Conservation (phyloP, 768 basidiomycete species). For the Exidia glandulosa region DNA sequence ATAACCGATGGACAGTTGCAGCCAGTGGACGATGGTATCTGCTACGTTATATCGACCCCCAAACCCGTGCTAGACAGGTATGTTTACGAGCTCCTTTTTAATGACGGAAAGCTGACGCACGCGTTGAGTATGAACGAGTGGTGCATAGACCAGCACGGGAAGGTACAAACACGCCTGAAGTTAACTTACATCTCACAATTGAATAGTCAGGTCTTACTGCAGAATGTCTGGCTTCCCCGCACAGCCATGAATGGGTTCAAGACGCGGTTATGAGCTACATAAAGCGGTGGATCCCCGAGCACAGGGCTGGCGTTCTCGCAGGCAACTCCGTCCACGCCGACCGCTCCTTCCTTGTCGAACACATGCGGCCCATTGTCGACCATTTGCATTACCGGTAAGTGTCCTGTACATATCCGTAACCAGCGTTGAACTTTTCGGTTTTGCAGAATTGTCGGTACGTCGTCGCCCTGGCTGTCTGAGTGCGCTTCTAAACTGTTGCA, state of each 20-base stretch:
- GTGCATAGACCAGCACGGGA: conserved; percentile 75
- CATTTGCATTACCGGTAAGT: conserved; percentile 71
- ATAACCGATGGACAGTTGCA: conserved; percentile 82
- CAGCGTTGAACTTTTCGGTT: conserved; percentile 5
- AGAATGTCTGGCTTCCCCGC: conserved; percentile 63
- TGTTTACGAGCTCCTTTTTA: conserved; percentile 3
- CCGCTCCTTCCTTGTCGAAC: conserved; percentile 52
- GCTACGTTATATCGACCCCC: conserved; percentile 64
- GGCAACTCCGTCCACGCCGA: conserved; percentile 85
- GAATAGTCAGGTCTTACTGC: conserved; percentile 69
- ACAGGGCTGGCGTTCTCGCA: conserved; percentile 57
- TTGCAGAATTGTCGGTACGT: conserved; percentile 59
- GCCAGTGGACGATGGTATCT: conserved; percentile 67
- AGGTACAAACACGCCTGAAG: conserved; percentile 32
- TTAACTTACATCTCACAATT: background rate
- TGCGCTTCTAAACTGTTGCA: conserved; percentile 18
- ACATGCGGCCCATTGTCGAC: conserved; percentile 73
- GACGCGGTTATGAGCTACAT: conserved; percentile 62
- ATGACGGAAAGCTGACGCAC: background rate
- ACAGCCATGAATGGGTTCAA: conserved; percentile 50
- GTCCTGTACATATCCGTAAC: conserved; percentile 2
- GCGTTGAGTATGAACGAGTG: conserved; percentile 71
- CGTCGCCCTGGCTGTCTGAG: background rate
- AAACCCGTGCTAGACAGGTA: conserved; percentile 61
- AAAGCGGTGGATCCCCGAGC: conserved; percentile 70